These are phyloP conservation scores for Alternaria conjuncta DNA, from an alignment of 2,329 filamentous ascomycete species.

Conservation along the genomic window DNA sequence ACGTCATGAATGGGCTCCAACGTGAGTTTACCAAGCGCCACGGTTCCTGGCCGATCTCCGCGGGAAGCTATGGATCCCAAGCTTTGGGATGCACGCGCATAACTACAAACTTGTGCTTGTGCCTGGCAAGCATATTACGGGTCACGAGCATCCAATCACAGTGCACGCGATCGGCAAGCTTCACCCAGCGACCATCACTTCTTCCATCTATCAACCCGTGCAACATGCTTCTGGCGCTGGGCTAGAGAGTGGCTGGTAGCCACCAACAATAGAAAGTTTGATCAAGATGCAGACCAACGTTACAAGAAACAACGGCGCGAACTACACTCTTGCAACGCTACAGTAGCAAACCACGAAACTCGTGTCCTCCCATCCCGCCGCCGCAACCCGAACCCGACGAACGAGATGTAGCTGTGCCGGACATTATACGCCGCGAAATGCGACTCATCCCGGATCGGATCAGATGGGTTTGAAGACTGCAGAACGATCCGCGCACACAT, in stretches of 20 bases:
- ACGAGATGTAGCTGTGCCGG: slow-evolving; percentile 15
- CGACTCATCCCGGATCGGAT: slow-evolving; percentile 45
- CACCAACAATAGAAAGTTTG: not conserved
- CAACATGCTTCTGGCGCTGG: slow-evolving; percentile 24
- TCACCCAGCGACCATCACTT: not conserved
- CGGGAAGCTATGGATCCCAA: slow-evolving; percentile 20
- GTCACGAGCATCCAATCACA: slow-evolving; percentile 24
- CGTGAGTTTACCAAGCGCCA: slow-evolving; percentile 28
- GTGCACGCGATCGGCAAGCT: slow-evolving; percentile 16
- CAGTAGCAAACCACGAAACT: not conserved
- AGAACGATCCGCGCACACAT: slow-evolving; percentile 43
- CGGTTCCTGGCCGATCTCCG: slow-evolving; percentile 17
- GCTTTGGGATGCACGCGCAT: slow-evolving; percentile 8
- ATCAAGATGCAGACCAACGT: not conserved
- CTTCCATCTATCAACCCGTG: slow-evolving; percentile 10
- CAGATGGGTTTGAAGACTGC: slow-evolving; percentile 49
- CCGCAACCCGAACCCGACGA: slow-evolving; percentile 10
- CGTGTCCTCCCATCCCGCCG: not conserved
- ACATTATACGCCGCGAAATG: slow-evolving; percentile 27
- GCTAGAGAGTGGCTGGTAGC: slow-evolving; percentile 14
- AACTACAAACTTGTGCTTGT: slow-evolving; percentile 7
- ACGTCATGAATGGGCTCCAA: slow-evolving; percentile 37
- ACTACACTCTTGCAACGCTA: slow-evolving; percentile 12
- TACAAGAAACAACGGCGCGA: slow-evolving; percentile 22
- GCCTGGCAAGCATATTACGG: slow-evolving; percentile 9